Evolutionary conservation across 192 early-diverging fungal genomes (phyloP), one percentile per base, ranked within the genome.

Genomic region (Podila minutissima): DNA sequence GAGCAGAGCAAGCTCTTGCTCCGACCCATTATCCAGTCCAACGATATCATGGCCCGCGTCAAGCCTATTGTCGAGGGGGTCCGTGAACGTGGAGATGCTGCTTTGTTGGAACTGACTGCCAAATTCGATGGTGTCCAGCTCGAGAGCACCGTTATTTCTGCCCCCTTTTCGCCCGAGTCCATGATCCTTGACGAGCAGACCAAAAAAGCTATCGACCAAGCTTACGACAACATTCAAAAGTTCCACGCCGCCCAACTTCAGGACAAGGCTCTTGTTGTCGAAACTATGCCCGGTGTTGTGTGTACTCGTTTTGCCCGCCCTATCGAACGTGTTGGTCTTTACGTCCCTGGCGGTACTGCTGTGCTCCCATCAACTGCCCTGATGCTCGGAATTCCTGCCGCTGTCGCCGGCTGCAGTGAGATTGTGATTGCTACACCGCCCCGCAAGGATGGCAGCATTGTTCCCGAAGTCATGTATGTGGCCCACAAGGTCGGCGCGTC

Each of bases 371-470:
- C 96, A 12, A 95, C 95, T 11, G 91, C 98, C 24, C 84, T 99
- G 69, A 98, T 99, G 96, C 86, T 99, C 66, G 97, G 97, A 67
- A 93, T 99, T 41, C 98, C 98, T 32, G 98, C 98, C 8, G 93
- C 94, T 82, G 98, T 99, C 6, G 98, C 98, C 32, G 96, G 97
- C 35, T 98, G 97, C 85, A 88, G 84, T 66, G 92, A 98, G 73
- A 99, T 99, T 83, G 94, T 98, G 6, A 86, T 99, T 75, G 98
- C 97, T 35, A 96, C 95, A 8, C 98, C 98, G 33, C 98, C 98
- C 32, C 89, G 95, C 48, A 83, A 90, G 48, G 96, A 98, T 82
- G 98, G 98, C 31, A 89, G 92, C 31, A 87, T 97, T 74, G 93
- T 92, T 4, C 97, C 97, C 32, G 98, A 99, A 84, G 96, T 99